Evolutionary conservation across 2,329 filamentous ascomycete species (phyloP).

Genomic region (Ilyonectria sp.): DNA sequence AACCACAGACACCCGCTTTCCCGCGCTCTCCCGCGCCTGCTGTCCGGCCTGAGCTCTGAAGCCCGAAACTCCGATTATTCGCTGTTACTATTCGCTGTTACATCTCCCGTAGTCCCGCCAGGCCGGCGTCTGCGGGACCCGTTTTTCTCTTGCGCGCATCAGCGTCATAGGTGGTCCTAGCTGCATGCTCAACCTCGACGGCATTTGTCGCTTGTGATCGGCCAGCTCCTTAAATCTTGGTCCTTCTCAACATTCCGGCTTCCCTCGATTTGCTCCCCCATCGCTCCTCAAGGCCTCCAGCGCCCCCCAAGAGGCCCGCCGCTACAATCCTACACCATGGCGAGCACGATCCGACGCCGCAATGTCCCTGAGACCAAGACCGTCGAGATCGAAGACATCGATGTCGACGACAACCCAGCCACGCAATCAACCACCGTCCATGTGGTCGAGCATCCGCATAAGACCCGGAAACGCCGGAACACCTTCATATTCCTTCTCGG

Average conservation of each 20-base stretch:
- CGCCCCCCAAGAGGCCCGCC: slow-evolving; percentile 39
- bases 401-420: slow-evolving; percentile 48
- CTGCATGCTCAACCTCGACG: neutral
- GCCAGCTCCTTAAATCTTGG: neutral
- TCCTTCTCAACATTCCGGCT: slow-evolving; percentile 12
- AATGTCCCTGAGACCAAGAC: slow-evolving; percentile 32
- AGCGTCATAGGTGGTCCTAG: slow-evolving; percentile 44
- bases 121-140: slow-evolving; percentile 36
- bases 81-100: neutral
- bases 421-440: slow-evolving; percentile 54
- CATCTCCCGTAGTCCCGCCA: slow-evolving; percentile 1
- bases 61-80: slow-evolving; percentile 10
- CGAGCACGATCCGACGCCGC: slow-evolving; percentile 54
- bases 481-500: slow-evolving; percentile 90
- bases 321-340: slow-evolving; percentile 44
- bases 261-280: slow-evolving; percentile 16
- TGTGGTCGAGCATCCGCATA: slow-evolving; percentile 61
- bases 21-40: neutral
- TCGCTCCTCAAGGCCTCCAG: slow-evolving; percentile 27
- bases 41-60: slow-evolving; percentile 3
- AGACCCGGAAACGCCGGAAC: slow-evolving; percentile 79
- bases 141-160: slow-evolving; percentile 39
- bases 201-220: slow-evolving; percentile 3
- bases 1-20: neutral
- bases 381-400: slow-evolving; percentile 40